A percentile compares a stretch with the other conserved stretches of the same genome.
Conservation (phyloP, 352 stramenopile genomes). For the Pythium angustatum region DNA sequence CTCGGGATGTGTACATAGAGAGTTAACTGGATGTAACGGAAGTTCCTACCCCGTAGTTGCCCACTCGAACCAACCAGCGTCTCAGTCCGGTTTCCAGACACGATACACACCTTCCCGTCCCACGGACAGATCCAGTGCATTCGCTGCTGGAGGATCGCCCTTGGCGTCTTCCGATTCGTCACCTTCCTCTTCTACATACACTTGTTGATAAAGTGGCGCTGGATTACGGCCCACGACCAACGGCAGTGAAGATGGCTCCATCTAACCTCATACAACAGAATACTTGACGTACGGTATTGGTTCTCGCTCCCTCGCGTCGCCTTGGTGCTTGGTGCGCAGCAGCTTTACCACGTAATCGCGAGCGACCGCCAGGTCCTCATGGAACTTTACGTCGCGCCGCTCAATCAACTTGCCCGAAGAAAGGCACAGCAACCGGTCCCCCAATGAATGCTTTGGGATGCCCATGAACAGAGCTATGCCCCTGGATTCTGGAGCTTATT, state of each 20-base stretch:
- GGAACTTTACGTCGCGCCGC: background rate
- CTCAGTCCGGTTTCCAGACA: background rate
- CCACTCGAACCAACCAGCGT: background rate
- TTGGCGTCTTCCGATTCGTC: background rate
- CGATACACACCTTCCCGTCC: background rate
- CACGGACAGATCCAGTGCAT: background rate
- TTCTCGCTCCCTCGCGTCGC: background rate
- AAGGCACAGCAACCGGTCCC: background rate
- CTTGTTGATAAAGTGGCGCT: too few species aligned
- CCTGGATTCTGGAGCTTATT: constrained; percentile 1
- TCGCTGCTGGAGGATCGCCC: background rate
- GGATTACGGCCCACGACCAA: background rate
- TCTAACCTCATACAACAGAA: background rate
- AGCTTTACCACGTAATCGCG: background rate
- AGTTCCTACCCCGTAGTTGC: too few species aligned
- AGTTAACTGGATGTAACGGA: too few species aligned
- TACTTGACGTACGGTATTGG: background rate
- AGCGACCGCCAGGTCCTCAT: background rate
- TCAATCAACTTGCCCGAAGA: background rate
- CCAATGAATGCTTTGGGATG: background rate
- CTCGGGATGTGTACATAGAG: too few species aligned
- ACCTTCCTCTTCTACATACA: background rate
- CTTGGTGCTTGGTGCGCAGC: background rate
- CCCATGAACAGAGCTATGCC: background rate
- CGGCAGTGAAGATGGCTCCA: background rate